Evolutionary conservation across 176 grass and related monocot genomes (phyloP).

Genomic region (Tillandsia leiboldiana): DNA sequence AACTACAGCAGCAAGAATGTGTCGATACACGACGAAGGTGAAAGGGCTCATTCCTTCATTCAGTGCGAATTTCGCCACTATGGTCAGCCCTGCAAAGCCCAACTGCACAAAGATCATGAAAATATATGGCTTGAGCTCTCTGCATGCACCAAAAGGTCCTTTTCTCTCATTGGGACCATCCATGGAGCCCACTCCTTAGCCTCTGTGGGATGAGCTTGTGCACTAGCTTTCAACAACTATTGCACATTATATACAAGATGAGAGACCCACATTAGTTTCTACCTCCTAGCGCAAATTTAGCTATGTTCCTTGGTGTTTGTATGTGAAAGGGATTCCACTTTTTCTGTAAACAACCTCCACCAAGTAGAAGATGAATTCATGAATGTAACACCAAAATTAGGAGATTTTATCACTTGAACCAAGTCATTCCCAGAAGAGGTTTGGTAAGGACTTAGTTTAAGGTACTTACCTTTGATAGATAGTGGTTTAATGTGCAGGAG

Average conservation of each 20-base stretch:
- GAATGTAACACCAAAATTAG: not conserved
- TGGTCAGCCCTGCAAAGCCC: constrained; percentile 17
- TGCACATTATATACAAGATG: not conserved
- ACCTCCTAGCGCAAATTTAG: not conserved
- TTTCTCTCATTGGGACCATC: constrained; percentile 3
- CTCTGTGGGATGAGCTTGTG: constrained; percentile 1
- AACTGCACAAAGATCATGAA: constrained; percentile 25
- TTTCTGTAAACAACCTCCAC: not conserved
- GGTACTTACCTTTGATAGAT: not conserved
- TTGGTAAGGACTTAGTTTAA: not conserved
- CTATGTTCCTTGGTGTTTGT: too few relatives aligned
- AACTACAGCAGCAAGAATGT: constrained; percentile 16
- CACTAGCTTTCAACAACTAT: not conserved
- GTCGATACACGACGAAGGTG: constrained; percentile 27
- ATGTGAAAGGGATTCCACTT: not conserved
- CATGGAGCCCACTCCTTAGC: constrained; percentile 14
- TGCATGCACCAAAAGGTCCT: not conserved
- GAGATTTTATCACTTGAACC: not conserved
- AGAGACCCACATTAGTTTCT: not conserved
- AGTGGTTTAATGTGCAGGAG: not conserved
- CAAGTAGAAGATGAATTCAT: not conserved
- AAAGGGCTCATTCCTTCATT: constrained; percentile 27
- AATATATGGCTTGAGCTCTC: constrained; percentile 17
- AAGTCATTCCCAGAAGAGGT: too few relatives aligned
- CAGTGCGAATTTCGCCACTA: constrained; percentile 20